Conservation (phyloP, 441 rosid genomes). For the Hura crepitans region DNA sequence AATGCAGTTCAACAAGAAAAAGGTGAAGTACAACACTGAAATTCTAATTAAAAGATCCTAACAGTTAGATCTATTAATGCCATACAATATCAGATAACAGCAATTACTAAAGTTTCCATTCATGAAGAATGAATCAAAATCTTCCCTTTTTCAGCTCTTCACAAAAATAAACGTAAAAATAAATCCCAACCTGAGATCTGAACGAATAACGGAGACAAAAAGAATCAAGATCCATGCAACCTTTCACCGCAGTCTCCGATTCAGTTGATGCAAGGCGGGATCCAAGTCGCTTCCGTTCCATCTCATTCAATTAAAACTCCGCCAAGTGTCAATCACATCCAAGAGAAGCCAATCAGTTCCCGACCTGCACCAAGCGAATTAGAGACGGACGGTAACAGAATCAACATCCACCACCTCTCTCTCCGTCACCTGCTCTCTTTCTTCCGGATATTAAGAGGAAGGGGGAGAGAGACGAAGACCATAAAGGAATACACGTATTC, state of each 20-base stretch:
- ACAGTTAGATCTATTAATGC: slow-evolving; percentile 9
- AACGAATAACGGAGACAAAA: neutral
- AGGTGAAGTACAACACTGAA: neutral
- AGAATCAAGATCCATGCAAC: slow-evolving; percentile 14
- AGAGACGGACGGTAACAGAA: slow-evolving; percentile 70
- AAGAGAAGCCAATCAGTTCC: slow-evolving; percentile 55
- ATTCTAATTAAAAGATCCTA: neutral
- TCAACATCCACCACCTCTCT: slow-evolving; percentile 1
- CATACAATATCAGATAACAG: neutral
- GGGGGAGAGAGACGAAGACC: neutral
- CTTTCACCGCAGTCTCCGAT: slow-evolving; percentile 89
- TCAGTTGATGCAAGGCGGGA: slow-evolving; percentile 99
- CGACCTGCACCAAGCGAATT: slow-evolving; percentile 99
- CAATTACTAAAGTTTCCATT: neutral
- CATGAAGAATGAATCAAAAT: neutral
- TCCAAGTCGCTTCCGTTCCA: slow-evolving; percentile 38
- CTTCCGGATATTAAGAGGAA: neutral
- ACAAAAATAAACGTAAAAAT: neutral
- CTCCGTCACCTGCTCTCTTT: neutral
- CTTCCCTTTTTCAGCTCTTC: neutral
- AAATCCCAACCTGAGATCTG: slow-evolving; percentile 17
- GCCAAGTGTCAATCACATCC: slow-evolving; percentile 19
- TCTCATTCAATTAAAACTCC: slow-evolving; percentile 27
- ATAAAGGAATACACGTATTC: neutral
- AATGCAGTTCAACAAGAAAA: neutral